Evolutionary conservation across 2,329 filamentous ascomycete genomes (phyloP), one percentile per base, ranked within the genome.

Genomic region (Zopfia rhizophila): DNA sequence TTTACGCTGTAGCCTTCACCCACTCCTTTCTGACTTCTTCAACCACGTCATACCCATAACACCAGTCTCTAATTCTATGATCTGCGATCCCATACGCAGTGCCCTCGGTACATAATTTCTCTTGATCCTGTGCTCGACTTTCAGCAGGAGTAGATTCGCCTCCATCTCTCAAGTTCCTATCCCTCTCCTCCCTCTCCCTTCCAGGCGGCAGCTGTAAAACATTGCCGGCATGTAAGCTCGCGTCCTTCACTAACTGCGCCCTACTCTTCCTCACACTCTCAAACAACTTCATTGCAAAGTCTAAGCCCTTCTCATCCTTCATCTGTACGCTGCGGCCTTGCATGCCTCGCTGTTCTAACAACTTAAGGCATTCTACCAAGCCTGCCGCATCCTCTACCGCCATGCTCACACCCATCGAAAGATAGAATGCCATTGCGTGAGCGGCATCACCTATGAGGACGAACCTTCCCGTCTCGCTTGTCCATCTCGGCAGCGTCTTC

Each of bases 31-130:
- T n/a, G n/a, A n/a, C n/a, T n/a, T n/a, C n/a, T n/a, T n/a, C n/a
- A n/a, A n/a, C n/a, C n/a, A 50, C 52, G 28, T 58, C 48, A 24
- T 58, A 58, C n/a, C 45, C 40, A 53, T 58, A 58, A 17, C 55
- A 55, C 23, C 40, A 42, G 4, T 48, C 35, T n/a, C 51, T 38
- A 11, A 58, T 47, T 1, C 7, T 21, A 24, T 44, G 37, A 21
- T 55, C 55, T 17, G 48, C 41, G 21, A 57, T 55, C 11, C 54
- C 51, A 36, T 51, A 58, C n/a, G 38, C 51, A 2, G 24, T 24
- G 43, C 48, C 35, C 7, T 32, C 24, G n/a, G n/a, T n/a, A 23
- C 44, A 18, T 16, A 55, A 38, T 7, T 21, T 3, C 24, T 52
- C 27, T 30, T 32, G 33, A 2, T 45, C 45, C 23, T 21, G 22